phyloP scores from a whole-genome alignment of 2,329 filamentous ascomycete genomes.

The Scleromitrula shiraiana region DNA sequence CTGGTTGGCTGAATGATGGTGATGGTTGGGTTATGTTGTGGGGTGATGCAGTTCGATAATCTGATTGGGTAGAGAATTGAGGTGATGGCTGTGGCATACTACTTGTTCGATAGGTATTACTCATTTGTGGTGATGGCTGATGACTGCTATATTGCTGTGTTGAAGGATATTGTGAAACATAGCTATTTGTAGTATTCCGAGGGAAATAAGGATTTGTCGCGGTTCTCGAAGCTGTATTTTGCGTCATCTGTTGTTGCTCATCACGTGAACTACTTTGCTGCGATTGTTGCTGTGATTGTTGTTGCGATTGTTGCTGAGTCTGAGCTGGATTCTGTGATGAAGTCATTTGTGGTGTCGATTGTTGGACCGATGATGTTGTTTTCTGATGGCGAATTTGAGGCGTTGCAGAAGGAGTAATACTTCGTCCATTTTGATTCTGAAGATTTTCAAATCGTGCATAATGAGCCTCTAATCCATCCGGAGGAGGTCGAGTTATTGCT shows the following conservation, averaged over 20 bases:
- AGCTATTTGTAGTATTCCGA: slow-evolving; percentile 18
- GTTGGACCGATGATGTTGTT: slow-evolving; percentile 16
- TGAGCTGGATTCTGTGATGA: too few relatives aligned
- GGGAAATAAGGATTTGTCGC: slow-evolving; percentile 25
- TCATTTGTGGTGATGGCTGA: slow-evolving; percentile 26
- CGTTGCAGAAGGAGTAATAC: slow-evolving; percentile 19
- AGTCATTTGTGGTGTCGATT: slow-evolving; percentile 22
- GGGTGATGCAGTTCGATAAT: slow-evolving; percentile 27
- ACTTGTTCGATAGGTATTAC: slow-evolving; percentile 20
- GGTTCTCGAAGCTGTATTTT: slow-evolving; percentile 16
- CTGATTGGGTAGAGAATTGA: slow-evolving; percentile 25
- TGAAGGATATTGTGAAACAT: slow-evolving; percentile 27
- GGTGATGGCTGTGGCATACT: slow-evolving; percentile 24
- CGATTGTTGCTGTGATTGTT: slow-evolving; percentile 22
- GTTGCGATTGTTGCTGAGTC: slow-evolving; percentile 13
- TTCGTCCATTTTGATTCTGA: slow-evolving; percentile 24
- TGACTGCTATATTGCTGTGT: slow-evolving; percentile 25
- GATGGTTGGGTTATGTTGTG: slow-evolving; percentile 25
- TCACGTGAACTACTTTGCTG: slow-evolving; percentile 23
- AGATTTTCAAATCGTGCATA: slow-evolving; percentile 27
- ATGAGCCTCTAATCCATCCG: slow-evolving; percentile 29
- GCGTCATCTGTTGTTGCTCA: slow-evolving; percentile 21
- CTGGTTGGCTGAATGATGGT: slow-evolving; percentile 23
- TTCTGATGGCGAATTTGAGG: slow-evolving; percentile 24
- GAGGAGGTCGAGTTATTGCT: slow-evolving; percentile 20